Conservation (phyloP, 2,329 filamentous ascomycete species). For the Aspergillus pseudotamarii region DNA sequence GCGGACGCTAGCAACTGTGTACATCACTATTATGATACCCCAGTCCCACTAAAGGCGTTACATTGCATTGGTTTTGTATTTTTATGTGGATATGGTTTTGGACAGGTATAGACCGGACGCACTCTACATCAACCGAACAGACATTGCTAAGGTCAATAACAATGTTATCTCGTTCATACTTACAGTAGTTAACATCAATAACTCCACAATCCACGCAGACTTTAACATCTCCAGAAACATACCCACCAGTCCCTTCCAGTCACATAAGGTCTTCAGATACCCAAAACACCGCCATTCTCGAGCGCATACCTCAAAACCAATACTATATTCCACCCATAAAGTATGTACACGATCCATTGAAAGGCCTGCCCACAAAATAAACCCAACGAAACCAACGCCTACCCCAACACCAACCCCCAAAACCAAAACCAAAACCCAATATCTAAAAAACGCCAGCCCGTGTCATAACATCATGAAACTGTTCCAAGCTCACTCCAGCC, state of each 20-base stretch:
- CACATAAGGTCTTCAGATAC: too few species aligned
- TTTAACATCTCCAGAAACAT: neutral
- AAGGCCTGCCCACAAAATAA: neutral
- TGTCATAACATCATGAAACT: slow-evolving; percentile 86
- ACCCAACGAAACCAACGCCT: neutral
- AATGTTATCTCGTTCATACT: neutral
- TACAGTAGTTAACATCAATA: neutral
- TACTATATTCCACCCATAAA: neutral
- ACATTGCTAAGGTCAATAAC: neutral
- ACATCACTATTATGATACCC: slow-evolving; percentile 23
- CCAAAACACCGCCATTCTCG: too few species aligned
- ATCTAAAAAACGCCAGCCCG: slow-evolving; percentile 77
- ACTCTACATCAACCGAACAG: neutral
- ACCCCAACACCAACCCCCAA: neutral
- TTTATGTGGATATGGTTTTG: neutral
- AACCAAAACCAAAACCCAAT: neutral
- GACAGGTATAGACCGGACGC: neutral
- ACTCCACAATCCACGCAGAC: neutral
- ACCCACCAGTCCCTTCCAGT: too few species aligned
- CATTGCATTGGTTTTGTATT: slow-evolving; percentile 1
- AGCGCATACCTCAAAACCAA: neutral
- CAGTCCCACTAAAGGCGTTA: slow-evolving; percentile 14
- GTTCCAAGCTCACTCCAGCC: slow-evolving; percentile 71
- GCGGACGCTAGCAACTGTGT: slow-evolving; percentile 7
- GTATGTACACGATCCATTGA: neutral